Percentiles rank a stretch among this genome's conserved stretches.
phyloP scores from a whole-genome alignment of 1,284 basidiomycete genomes.

The Boletus calvinii region DNA sequence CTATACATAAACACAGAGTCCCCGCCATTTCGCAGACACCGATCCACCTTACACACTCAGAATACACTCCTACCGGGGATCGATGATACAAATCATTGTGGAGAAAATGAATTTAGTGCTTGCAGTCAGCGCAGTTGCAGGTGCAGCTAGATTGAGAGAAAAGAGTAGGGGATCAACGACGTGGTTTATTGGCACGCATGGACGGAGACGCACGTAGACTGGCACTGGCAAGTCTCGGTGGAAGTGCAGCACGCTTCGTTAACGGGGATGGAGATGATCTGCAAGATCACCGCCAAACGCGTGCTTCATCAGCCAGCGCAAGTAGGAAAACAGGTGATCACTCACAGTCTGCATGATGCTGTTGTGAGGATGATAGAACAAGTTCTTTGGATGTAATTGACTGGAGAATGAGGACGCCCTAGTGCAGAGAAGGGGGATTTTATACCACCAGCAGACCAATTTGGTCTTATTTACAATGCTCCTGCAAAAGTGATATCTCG shows the following conservation, averaged over 20 bases:
- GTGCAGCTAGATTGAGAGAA: conserved; percentile 12
- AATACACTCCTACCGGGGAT: background rate
- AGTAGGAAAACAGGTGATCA: background rate
- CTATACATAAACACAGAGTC: too few species aligned
- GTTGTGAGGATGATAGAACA: background rate
- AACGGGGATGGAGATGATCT: conserved; percentile 24
- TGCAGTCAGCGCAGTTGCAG: conserved; percentile 24
- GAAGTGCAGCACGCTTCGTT: conserved; percentile 27
- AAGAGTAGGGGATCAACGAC: conserved; percentile 2
- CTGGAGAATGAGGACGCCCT: background rate
- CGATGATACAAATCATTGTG: too few species aligned
- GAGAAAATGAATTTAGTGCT: conserved; percentile 14
- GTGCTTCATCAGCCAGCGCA: background rate
- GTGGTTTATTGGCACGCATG: background rate
- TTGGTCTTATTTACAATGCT: conserved; percentile 11
- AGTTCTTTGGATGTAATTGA: conserved; percentile 3
- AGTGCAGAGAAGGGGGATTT: background rate
- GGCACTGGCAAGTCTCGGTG: conserved; percentile 12
- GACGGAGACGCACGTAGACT: background rate
- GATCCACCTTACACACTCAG: too few species aligned
- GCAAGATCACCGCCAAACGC: background rate
- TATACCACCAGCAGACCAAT: conserved; percentile 11
- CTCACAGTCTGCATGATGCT: conserved; percentile 26
- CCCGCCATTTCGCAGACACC: too few species aligned
- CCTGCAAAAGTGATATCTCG: background rate